Evolutionary conservation across 2,329 filamentous ascomycete species (phyloP), one percentile per base, ranked within the genome.

Genomic region (Pestalotiopsis sp.): DNA sequence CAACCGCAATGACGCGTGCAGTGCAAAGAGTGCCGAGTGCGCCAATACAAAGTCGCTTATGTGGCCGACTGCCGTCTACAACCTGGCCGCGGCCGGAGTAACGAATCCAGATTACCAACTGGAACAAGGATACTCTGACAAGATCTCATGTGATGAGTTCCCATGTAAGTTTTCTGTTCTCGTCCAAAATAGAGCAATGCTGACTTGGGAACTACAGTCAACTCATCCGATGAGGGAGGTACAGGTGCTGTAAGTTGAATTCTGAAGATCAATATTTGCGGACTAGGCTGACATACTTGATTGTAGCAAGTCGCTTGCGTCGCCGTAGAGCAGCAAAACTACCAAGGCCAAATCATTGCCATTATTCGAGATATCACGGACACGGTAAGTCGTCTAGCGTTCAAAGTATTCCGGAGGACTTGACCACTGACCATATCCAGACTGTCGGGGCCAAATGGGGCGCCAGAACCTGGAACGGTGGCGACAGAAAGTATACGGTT

Each of bases 141-240:
- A 13, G 5, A 61, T 61, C 12, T 61, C 58, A 3, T 61, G 58
- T n/a, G 58, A 61, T 36, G 58, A 61, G n/a, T 61, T 61, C n/a
- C 58, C 58, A 31, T 61, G 58, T 61, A 36, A 36, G 58, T 61
- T 4, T 31, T 12, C 58, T 4, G 5, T 17, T 61, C 14, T 5
- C 31, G 11, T 58, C 20, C 17, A 5, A 27, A 23, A 9, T 9
- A 20, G 4, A 27, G 20, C 2, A 58, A 13, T 20, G 20, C 56
- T 27, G 20, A 58, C 13, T 27, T 27, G 4, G 27, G 7, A 49
- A 49, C 20, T 27, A 12, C 27, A 58, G n/a, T 58, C 56, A 58
- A 58, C 12, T 58, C 25, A 13, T 23, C 20, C 20, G 20, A 23
- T 20, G 56, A 23, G 12, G 56, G 56, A 23, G 56, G 20, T 27